Evolutionary conservation across 2,329 filamentous ascomycete species (phyloP), one percentile per base, ranked within the genome.

Genomic region (Trichoderma sp.): DNA sequence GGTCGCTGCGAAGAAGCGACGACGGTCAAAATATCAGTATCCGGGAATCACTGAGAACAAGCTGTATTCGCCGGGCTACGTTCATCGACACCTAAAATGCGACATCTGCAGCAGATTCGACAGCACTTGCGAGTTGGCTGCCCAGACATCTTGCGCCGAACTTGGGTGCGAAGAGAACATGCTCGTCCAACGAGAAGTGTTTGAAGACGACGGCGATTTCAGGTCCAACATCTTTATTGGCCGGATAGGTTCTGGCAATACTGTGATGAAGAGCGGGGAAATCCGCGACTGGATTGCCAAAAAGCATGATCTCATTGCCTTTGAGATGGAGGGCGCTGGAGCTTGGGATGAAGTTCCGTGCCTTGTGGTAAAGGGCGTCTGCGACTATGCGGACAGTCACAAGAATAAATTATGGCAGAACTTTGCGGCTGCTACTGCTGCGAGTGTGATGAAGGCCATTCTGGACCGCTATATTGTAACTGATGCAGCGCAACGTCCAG

Each of bases 361-460:
- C 35, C 47, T 82, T 0, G 73, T 79, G 1, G 77, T 82, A 52
- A 78, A 79, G 33, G 78, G 78, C 1, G 76, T 80, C 0, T 80
- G 76, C 61, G 78, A 82, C 72, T 83, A 82, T 53, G 76, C 78
- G 0, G 81, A 82, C 68, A 77, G 78, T 27, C 80, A 82, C 69
- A 81, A 81, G 68, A 78, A 73, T 63, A 79, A 79, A 53, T 68
- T 27, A 1, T 82, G 77, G 77, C 79, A 82, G 60, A 62, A 70
- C 1, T 82, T 79, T 73, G 79, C 80, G 0, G 79, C 81, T 1
- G 76, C 76, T 0, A 76, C 73, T 0, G 80, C 79, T 0, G 79
- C 80, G 0, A 76, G 78, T 2, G 76, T 70, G 21, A 71, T 75
- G 21, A 81, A 74, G 66, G 74, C 75, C 0, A 60, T 80, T 1